These are phyloP conservation scores for Zygoascus biomembranicola DNA, from an alignment of 805 yeast species.

Conservation along the genomic window DNA sequence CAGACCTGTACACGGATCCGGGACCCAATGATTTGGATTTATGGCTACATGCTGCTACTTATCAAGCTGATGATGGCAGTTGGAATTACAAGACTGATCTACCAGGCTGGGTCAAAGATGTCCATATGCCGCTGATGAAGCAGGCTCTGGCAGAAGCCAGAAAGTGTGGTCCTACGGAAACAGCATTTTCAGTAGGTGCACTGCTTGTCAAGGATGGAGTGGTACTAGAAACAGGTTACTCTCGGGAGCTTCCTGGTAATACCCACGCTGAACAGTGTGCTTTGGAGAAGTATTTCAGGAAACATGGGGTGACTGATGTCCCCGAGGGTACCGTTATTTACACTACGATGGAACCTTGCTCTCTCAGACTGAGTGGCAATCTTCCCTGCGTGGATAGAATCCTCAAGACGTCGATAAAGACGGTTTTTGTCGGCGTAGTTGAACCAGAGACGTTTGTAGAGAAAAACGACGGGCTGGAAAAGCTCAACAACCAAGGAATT, in stretches of 20 bases:
- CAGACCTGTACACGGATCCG: slow-evolving; percentile 76
- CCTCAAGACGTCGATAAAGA: slow-evolving; percentile 45
- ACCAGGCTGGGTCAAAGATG: slow-evolving; percentile 75
- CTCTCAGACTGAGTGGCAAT: slow-evolving; percentile 81
- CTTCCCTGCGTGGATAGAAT: slow-evolving; percentile 81
- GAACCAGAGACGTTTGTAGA: slow-evolving; percentile 89
- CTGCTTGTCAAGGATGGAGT: slow-evolving; percentile 57
- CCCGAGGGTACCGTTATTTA: slow-evolving; percentile 77
- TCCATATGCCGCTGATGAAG: slow-evolving; percentile 57
- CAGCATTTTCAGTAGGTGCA: slow-evolving; percentile 95
- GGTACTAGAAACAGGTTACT: slow-evolving; percentile 73
- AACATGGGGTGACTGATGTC: slow-evolving; percentile 32
- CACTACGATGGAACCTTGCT: slow-evolving; percentile 98
- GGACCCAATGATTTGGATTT: slow-evolving; percentile 78
- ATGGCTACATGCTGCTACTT: slow-evolving; percentile 87
- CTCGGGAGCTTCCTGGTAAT: slow-evolving; percentile 87
- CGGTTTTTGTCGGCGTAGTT: slow-evolving; percentile 84
- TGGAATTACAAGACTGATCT: slow-evolving; percentile 73
- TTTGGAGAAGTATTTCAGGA: slow-evolving; percentile 55
- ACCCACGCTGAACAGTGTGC: slow-evolving; percentile 98
- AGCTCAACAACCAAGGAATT: slow-evolving; percentile 49
- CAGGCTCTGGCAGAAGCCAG: slow-evolving; percentile 70
- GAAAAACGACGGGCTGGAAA: slow-evolving; percentile 55
- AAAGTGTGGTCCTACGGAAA: slow-evolving; percentile 70
- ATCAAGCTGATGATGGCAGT: slow-evolving; percentile 33